Base-by-base conservation (phyloP, 345 rosid species). In the Linum tenue region DNA sequence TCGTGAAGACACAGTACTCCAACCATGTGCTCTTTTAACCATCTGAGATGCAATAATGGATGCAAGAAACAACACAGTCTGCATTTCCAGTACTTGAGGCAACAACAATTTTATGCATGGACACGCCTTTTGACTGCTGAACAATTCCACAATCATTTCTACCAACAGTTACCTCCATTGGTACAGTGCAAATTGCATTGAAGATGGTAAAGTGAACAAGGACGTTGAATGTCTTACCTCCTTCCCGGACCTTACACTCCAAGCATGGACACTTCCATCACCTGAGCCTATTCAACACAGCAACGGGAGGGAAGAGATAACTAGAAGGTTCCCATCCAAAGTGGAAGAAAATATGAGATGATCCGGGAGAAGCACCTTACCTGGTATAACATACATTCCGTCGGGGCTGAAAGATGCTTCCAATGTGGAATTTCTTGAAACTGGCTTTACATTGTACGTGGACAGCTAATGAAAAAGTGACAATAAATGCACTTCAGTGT, bases 371-470 rank as follows among this genome's bases (percentile, higher is more conserved):
- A 11, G 50, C 17, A 56, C 39, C 5, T 17, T 82, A 90, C 99
- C 97, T 82, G 96, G 83, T 64, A 88, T 73, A 60, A 94, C 96
- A 82, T 81, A 90, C 86, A 79, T 85, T 71, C 97, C 99, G 62
- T 94, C 96, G 3, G 99, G 99, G 74, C 96, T 90, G 77, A 94
- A 94, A 67, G 97, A 84, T 70, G 99, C 97, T 73, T 94, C 97
- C 76, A 94, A 71, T 31, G 99, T 94, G 60, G 84, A 83, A 78
- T 85, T 82, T 74, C 73, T 80, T 62, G 84, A 82, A 70, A 87
- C 89, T 69, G 97, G 92, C 80, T 86, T 84, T 72, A 94, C 96
- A 74, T 78, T 90, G 75, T 69, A 94, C 17, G 96, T 86, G 41
- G 85, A 85, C 70, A 94, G 73, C 99, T 90, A 72, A 64, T 55